These are phyloP conservation scores for Serpula lacrymans DNA, from an alignment of 768 basidiomycete genomes.

Conservation along the genomic window DNA sequence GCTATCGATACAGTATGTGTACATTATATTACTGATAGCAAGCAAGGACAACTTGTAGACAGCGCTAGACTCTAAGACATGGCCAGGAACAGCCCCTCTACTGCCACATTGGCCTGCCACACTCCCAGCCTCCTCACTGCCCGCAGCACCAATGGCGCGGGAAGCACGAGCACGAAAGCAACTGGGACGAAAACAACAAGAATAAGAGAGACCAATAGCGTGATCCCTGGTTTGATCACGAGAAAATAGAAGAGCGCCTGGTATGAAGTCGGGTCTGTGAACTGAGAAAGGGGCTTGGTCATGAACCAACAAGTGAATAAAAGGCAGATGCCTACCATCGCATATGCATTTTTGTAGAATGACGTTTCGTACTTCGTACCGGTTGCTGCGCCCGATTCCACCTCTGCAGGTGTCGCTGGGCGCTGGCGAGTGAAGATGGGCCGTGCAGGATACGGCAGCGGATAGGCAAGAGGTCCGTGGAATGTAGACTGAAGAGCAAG, in stretches of 20 bases:
- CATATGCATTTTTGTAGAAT: slow-evolving; percentile 79
- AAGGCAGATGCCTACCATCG: slow-evolving; percentile 49
- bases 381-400: slow-evolving; percentile 40
- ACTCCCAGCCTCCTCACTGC: slow-evolving; percentile 63
- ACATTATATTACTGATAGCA: neutral
- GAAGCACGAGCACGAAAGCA: slow-evolving; percentile 54
- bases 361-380: slow-evolving; percentile 54
- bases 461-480: slow-evolving; percentile 64
- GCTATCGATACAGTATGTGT: slow-evolving; percentile 1
- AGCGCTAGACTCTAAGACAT: slow-evolving; percentile 28
- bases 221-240: slow-evolving; percentile 81
- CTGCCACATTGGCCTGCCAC: slow-evolving; percentile 82
- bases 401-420: slow-evolving; percentile 43
- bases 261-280: slow-evolving; percentile 78
- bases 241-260: slow-evolving; percentile 87
- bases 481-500: slow-evolving; percentile 67
- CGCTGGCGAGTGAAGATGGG: slow-evolving; percentile 74
- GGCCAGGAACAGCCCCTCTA: slow-evolving; percentile 60
- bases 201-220: slow-evolving; percentile 56
- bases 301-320: slow-evolving; percentile 7
- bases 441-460: slow-evolving; percentile 60
- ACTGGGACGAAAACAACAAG: slow-evolving; percentile 57
- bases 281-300: slow-evolving; percentile 39
- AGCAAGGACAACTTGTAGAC: neutral
- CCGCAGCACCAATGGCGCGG: slow-evolving; percentile 66